Percentiles rank a stretch among this genome's conserved stretches.
Conservation (phyloP, 331 rosid genomes). For the Malus hybrid region DNA sequence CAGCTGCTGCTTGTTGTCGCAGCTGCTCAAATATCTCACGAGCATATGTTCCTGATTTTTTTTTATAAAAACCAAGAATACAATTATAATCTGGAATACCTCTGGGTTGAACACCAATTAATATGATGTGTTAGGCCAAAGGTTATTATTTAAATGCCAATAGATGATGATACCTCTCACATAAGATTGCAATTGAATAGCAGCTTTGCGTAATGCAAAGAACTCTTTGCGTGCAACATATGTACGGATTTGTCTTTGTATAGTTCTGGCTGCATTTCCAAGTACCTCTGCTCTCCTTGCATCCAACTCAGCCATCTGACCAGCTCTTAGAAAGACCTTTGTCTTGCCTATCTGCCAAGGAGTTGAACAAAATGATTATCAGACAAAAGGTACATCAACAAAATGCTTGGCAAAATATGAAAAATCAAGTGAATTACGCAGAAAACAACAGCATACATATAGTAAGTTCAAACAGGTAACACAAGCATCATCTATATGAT, state of each 20-base stretch:
- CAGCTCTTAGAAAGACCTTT: constrained; percentile 89
- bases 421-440: neutral
- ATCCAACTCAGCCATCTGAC: constrained; percentile 98
- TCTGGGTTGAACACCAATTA: neutral
- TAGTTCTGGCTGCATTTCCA: constrained; percentile 81
- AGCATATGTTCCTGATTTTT: constrained; percentile 56
- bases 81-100: constrained; percentile 7
- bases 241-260: constrained; percentile 88
- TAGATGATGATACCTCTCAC: constrained; percentile 60
- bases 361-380: constrained; percentile 23
- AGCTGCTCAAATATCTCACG: constrained; percentile 74
- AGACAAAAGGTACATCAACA: neutral
- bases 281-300: constrained; percentile 94
- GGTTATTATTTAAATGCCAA: constrained; percentile 7
- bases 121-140: neutral
- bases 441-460: neutral
- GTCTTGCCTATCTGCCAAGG: constrained; percentile 84
- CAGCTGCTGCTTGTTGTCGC: constrained; percentile 86
- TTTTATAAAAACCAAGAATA: constrained; percentile 16
- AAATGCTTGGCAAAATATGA: neutral
- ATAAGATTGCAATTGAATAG: constrained; percentile 70
- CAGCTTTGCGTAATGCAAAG: constrained; percentile 64
- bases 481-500: neutral
- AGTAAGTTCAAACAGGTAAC: neutral
- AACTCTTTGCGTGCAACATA: constrained; percentile 88